These are phyloP conservation scores for Lactifluus hygrophoroides DNA, from an alignment of 768 basidiomycete genomes.

Conservation along the genomic window DNA sequence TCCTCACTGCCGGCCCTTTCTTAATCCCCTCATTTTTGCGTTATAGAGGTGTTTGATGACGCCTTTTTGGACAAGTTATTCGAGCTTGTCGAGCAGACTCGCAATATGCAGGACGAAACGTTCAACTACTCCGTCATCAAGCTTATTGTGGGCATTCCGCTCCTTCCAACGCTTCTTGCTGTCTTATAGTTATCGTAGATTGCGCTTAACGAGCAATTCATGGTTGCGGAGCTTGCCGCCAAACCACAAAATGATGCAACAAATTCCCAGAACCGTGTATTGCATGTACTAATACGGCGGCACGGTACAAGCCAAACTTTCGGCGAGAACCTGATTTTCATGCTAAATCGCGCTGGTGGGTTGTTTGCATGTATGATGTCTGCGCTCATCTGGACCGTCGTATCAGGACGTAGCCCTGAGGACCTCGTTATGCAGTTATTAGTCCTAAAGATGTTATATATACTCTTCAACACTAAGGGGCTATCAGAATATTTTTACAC, in stretches of 20 bases:
- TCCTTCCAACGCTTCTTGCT: neutral
- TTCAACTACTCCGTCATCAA: slow-evolving; percentile 96
- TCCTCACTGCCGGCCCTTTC: neutral
- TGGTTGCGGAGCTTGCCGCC: slow-evolving; percentile 67
- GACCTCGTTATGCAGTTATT: slow-evolving; percentile 92
- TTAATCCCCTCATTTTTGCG: neutral
- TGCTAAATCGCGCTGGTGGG: slow-evolving; percentile 92
- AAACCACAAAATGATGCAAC: slow-evolving; percentile 20
- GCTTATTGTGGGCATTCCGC: slow-evolving; percentile 58
- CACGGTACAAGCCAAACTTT: slow-evolving; percentile 87
- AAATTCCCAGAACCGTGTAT: slow-evolving; percentile 55
- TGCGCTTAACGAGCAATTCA: slow-evolving; percentile 95
- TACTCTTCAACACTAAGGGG: slow-evolving; percentile 88
- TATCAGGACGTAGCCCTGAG: slow-evolving; percentile 71
- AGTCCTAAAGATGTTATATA: slow-evolving; percentile 88
- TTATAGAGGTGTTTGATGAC: slow-evolving; percentile 69
- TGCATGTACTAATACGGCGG: slow-evolving; percentile 77
- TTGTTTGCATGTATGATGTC: slow-evolving; percentile 12
- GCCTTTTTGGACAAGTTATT: slow-evolving; percentile 83
- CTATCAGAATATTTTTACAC: slow-evolving; percentile 97
- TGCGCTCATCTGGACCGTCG: neutral
- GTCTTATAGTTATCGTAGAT: slow-evolving; percentile 41
- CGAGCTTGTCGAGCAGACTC: slow-evolving; percentile 88
- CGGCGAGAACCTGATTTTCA: slow-evolving; percentile 98
- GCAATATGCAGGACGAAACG: slow-evolving; percentile 79